These are phyloP conservation scores for Populus ilicifolia DNA, from an alignment of 345 rosid species.

Conservation along the genomic window DNA sequence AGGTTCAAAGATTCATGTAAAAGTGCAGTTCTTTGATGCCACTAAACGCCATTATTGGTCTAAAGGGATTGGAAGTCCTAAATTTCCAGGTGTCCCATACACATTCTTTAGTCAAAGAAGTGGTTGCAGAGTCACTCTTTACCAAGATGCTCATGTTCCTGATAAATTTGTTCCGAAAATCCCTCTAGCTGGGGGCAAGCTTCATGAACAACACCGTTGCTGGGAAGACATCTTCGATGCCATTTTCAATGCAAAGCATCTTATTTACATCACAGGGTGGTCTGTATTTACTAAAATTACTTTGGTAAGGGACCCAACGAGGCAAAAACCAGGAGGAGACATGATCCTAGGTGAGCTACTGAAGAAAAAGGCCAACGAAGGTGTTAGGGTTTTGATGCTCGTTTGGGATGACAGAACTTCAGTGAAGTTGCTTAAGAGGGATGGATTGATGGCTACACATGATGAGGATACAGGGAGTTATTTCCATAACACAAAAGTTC, in stretches of 20 bases:
- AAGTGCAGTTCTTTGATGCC: slow-evolving; percentile 33
- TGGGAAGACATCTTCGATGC: slow-evolving; percentile 57
- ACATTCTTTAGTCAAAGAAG: slow-evolving; percentile 43
- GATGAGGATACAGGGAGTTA: slow-evolving; percentile 49
- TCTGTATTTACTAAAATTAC: slow-evolving; percentile 41
- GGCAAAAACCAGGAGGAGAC: slow-evolving; percentile 34
- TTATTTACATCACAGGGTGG: slow-evolving; percentile 57
- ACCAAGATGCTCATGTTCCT: slow-evolving; percentile 55
- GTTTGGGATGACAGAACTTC: slow-evolving; percentile 67
- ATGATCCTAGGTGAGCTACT: slow-evolving; percentile 49
- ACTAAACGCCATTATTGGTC: slow-evolving; percentile 34
- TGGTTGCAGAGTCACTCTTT: slow-evolving; percentile 47
- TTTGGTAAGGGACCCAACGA: slow-evolving; percentile 39
- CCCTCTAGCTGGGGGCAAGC: slow-evolving; percentile 30
- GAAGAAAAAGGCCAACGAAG: slow-evolving; percentile 47
- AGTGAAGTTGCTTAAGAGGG: slow-evolving; percentile 37
- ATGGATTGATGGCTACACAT: slow-evolving; percentile 57
- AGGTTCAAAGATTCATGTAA: slow-evolving; percentile 42
- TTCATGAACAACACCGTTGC: slow-evolving; percentile 34
- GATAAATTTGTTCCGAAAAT: slow-evolving; percentile 30
- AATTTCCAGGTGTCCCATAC: slow-evolving; percentile 45
- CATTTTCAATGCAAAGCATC: slow-evolving; percentile 41
- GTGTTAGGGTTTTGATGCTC: slow-evolving; percentile 50
- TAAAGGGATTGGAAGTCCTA: slow-evolving; percentile 37
- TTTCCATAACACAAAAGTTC: slow-evolving; percentile 37